Evolutionary conservation across 805 yeast genomes (phyloP).

Genomic region (Candida jianshihensis): DNA sequence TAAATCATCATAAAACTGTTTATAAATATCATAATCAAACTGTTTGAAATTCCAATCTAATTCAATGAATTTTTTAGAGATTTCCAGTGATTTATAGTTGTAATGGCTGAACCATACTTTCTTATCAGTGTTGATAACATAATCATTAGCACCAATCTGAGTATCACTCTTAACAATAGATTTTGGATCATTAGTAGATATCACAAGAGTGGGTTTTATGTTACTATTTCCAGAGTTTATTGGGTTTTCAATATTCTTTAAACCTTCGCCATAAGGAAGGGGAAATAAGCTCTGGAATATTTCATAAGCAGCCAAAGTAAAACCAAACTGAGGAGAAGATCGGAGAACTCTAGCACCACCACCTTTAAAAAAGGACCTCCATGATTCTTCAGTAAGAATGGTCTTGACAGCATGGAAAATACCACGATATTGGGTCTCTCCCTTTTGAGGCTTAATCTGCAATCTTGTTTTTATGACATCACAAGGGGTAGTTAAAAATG

Average conservation of each 20-base stretch:
- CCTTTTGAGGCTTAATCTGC: conserved; percentile 74
- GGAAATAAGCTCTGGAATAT: conserved; percentile 77
- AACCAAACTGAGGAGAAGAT: conserved; percentile 97
- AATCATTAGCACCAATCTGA: conserved; percentile 10
- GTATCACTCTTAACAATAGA: conserved; percentile 5
- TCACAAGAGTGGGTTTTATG: conserved; percentile 4
- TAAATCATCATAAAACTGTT: conserved; percentile 27
- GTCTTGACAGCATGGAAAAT: conserved; percentile 70
- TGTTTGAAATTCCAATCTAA: conserved; percentile 54
- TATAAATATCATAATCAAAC: conserved; percentile 44
- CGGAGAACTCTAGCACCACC: conserved; percentile 91
- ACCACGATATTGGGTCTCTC: conserved; percentile 72
- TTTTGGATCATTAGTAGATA: conserved; percentile 4
- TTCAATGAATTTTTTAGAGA: conserved; percentile 55
- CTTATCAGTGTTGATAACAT: conserved; percentile 36
- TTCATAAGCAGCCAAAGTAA: conserved; percentile 96
- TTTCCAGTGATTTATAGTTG: conserved; percentile 51
- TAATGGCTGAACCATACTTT: conserved; percentile 35
- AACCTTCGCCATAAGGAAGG: conserved; percentile 31
- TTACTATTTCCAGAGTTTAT: conserved; percentile 19
- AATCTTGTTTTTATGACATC: conserved; percentile 95
- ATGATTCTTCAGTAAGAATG: conserved; percentile 77
- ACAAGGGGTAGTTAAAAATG: conserved; percentile 91
- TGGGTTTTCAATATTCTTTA: conserved; percentile 18
- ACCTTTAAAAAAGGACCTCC: conserved; percentile 88